Base-by-base conservation (phyloP, 768 basidiomycete species). In the Kwoniella sp. region DNA sequence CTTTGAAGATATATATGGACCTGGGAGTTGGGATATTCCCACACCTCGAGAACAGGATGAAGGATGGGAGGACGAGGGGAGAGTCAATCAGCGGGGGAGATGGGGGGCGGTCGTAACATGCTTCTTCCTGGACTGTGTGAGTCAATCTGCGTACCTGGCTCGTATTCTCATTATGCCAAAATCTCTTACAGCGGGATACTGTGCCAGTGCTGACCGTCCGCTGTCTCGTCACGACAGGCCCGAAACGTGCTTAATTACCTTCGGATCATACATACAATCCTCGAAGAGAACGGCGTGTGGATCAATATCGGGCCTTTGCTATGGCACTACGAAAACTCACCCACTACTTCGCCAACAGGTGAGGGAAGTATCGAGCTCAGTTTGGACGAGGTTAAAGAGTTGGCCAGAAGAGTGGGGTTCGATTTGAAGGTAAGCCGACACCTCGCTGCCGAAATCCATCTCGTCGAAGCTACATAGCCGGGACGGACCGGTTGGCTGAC, bases 241-340 rank as follows among this genome's bases (percentile, higher is more conserved):
- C 90, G 93, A 73, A 95, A 97, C 76, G 86, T 97, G 33, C 86
- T 95, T 19, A 90, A 89, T 63, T 97, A 94, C 76, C 84, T 97
- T 15, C 86, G 88, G n/a, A 86, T 90, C 55, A 88, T 97, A 50
- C 88, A 92, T 80, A 83, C 83, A 1, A 87, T 95, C 26, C 84
- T 99, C 13, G 87, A 87, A 7, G 89, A 88, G 0, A 91, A 88
- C 22, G 95, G 94, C 0, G 84, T 92, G 6, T 96, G 92, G 92
- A 88, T 96, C 67, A 97, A 97, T 75, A 81, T 92, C 9, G 93
- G 94, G 2, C 95, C 95, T 0, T 81, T 95, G 0, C 81, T 97
- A n/a, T 98, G 95, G 94, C 95, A 98, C 77, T 97, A 88, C 80
- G 94, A 97, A 74, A 94, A 95, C 79, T 92, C 91, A 22, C 68